Percentiles rank a stretch among this genome's conserved stretches.
Conservation (phyloP, 2,329 filamentous ascomycete species). For the Chrysoporthe cubensis region DNA sequence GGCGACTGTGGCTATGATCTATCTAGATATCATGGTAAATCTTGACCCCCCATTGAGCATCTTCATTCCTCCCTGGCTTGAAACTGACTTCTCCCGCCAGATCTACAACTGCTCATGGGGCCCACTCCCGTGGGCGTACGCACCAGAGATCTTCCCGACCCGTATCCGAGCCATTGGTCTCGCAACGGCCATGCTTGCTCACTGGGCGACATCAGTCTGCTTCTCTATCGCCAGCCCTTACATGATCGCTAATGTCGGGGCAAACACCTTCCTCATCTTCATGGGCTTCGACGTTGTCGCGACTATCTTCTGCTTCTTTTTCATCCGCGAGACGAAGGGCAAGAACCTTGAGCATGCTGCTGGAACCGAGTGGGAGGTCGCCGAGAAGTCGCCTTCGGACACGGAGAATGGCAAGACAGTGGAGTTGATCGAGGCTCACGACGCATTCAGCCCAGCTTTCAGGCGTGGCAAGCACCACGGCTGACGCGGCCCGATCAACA, state of each 20-base stretch:
- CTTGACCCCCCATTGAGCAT: neutral
- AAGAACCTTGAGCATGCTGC: slow-evolving; percentile 22
- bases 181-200: slow-evolving; percentile 40
- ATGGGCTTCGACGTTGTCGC: slow-evolving; percentile 24
- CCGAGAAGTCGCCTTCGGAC: slow-evolving; percentile 14
- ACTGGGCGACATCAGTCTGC: slow-evolving; percentile 35
- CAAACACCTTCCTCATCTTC: slow-evolving; percentile 23
- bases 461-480: slow-evolving; percentile 10
- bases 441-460: slow-evolving; percentile 11
- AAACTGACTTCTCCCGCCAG: neutral
- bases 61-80: neutral
- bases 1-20: slow-evolving; percentile 25
- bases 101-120: slow-evolving; percentile 29
- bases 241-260: slow-evolving; percentile 18
- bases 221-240: slow-evolving; percentile 22
- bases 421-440: slow-evolving; percentile 14
- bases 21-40: slow-evolving; percentile 19
- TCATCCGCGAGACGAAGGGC: slow-evolving; percentile 20
- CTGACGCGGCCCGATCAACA: neutral
- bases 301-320: slow-evolving; percentile 19
- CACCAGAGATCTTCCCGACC: slow-evolving; percentile 29
- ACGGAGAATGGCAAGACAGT: slow-evolving; percentile 9
- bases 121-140: slow-evolving; percentile 27
- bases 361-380: slow-evolving; percentile 15
- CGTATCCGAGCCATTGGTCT: slow-evolving; percentile 42